Evolutionary conservation across 306 rosid species (phyloP).

Genomic region (Macrotyloma uniflorum): DNA sequence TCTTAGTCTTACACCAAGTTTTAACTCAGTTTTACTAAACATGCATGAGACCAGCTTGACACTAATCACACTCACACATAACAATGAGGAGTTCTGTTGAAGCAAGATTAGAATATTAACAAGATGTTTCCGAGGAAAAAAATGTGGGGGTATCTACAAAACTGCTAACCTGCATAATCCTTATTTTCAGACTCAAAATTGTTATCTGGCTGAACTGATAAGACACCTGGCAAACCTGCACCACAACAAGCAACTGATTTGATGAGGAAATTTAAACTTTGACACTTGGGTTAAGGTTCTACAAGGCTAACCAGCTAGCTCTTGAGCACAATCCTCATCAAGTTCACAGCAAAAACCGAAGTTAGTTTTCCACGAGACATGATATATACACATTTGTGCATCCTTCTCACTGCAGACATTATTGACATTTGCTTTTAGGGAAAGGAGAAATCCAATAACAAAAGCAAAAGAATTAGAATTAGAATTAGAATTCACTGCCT

Average conservation of each 20-base stretch:
- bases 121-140: background rate
- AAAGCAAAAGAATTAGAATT: constrained; percentile 12
- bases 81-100: background rate
- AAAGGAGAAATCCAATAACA: constrained; percentile 22
- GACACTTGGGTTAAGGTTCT: background rate
- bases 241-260: constrained; percentile 15
- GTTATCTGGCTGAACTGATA: constrained; percentile 66
- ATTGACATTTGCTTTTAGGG: constrained; percentile 17
- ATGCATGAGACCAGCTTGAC: background rate
- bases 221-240: constrained; percentile 83
- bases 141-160: background rate
- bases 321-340: constrained; percentile 72
- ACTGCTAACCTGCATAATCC: constrained; percentile 68
- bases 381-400: constrained; percentile 92
- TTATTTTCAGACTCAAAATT: constrained; percentile 68
- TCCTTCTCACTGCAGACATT: constrained; percentile 70
- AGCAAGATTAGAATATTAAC: background rate
- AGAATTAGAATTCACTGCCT: constrained; percentile 32
- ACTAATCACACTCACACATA: background rate
- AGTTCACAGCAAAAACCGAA: constrained; percentile 93
- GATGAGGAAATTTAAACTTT: constrained; percentile 3
- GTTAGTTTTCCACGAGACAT: constrained; percentile 80
- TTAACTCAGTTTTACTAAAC: background rate
- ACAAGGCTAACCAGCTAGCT: constrained; percentile 60
- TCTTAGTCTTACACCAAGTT: constrained; percentile 8